Conservation (phyloP, 192 early-diverging fungal species). For the Umbelopsis vinacea region DNA sequence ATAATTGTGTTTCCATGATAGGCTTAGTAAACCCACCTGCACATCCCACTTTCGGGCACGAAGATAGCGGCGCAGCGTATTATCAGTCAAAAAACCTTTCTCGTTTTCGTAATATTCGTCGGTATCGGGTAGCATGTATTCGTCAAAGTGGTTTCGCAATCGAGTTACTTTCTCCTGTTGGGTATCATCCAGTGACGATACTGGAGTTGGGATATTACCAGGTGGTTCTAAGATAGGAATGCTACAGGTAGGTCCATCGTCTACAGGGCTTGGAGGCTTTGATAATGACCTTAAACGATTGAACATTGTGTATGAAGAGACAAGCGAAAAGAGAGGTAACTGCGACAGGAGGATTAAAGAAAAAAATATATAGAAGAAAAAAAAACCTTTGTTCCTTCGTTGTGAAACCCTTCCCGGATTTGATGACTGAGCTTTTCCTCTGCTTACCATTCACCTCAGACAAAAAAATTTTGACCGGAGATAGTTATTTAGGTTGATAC, state of each 20-base stretch:
- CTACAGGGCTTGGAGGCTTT: neutral
- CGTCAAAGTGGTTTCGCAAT: conserved; percentile 28
- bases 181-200: conserved; percentile 26
- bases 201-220: neutral
- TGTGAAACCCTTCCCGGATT: neutral
- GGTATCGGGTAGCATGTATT: conserved; percentile 27
- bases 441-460: conserved; percentile 12
- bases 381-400: neutral
- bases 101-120: conserved; percentile 41
- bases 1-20: neutral
- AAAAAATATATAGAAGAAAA: neutral
- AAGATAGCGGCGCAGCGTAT: conserved; percentile 43
- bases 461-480: neutral
- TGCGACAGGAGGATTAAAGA: neutral
- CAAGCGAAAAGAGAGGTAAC: neutral
- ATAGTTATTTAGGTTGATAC: neutral
- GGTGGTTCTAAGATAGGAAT: conserved; percentile 37
- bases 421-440: neutral
- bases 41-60: conserved; percentile 48
- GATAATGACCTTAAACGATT: conserved; percentile 12
- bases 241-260: conserved; percentile 22
- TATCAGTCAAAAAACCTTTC: conserved; percentile 40
- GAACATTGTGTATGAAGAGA: conserved; percentile 1
- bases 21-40: conserved; percentile 26
- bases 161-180: conserved; percentile 31